Percentiles rank a stretch among this genome's conserved stretches.
Conservation (phyloP, 1,284 basidiomycete species). For the Ganoderma leucocontextum region DNA sequence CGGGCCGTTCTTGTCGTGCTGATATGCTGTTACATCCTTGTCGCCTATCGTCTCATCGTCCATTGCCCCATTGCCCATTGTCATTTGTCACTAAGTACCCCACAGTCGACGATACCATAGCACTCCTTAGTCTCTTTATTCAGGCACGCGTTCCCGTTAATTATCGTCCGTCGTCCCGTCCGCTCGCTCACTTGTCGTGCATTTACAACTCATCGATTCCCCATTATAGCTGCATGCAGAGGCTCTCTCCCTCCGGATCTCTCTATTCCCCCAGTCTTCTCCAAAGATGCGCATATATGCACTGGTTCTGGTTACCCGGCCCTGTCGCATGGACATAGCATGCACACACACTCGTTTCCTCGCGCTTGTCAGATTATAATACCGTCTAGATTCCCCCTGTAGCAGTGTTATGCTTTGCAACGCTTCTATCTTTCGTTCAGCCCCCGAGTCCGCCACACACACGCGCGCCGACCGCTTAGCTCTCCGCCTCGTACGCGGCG, state of each 20-base stretch:
- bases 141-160: slow-evolving; percentile 41
- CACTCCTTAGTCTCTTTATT: slow-evolving; percentile 43
- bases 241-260: slow-evolving; percentile 22
- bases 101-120: slow-evolving; percentile 46
- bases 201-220: slow-evolving; percentile 18
- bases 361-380: slow-evolving; percentile 36
- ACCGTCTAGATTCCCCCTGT: slow-evolving; percentile 44
- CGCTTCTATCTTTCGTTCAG: slow-evolving; percentile 17
- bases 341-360: slow-evolving; percentile 24
- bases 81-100: slow-evolving; percentile 38
- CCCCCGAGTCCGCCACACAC: not conserved
- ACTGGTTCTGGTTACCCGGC: slow-evolving; percentile 11
- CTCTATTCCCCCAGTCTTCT: slow-evolving; percentile 14
- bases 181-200: slow-evolving; percentile 39
- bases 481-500: slow-evolving; percentile 73
- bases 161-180: slow-evolving; percentile 27
- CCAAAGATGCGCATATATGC: slow-evolving; percentile 21
- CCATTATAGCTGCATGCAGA: slow-evolving; percentile 34
- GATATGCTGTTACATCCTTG: slow-evolving; percentile 39
- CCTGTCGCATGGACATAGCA: slow-evolving; percentile 7
- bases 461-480: not conserved
- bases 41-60: slow-evolving; percentile 19
- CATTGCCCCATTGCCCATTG: slow-evolving; percentile 27
- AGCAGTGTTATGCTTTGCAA: slow-evolving; percentile 37
- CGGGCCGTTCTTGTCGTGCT: slow-evolving; percentile 33